phyloP scores from a whole-genome alignment of 768 basidiomycete genomes.

The Tricholoma saponaceum region DNA sequence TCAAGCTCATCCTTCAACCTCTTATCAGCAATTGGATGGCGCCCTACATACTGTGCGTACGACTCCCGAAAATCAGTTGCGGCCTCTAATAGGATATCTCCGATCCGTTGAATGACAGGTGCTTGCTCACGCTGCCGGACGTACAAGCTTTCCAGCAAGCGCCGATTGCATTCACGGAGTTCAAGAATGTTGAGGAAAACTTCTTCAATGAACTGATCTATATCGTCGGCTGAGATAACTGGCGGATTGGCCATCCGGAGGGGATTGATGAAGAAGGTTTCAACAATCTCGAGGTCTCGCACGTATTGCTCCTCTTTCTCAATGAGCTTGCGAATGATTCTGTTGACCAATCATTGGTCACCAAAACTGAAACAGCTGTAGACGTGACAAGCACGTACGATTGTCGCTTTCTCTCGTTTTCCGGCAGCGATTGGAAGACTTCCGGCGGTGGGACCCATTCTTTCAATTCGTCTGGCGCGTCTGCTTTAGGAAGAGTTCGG shows the following conservation, averaged over 20 bases:
- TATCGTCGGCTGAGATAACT: conserved; percentile 41
- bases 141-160: conserved; percentile 79
- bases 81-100: conserved; percentile 83
- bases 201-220: conserved; percentile 82
- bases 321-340: conserved; percentile 86
- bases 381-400: conserved; percentile 35
- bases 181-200: conserved; percentile 88
- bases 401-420: conserved; percentile 82
- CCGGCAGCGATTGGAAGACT: conserved; percentile 47
- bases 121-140: conserved; percentile 84
- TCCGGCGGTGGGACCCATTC: conserved; percentile 42
- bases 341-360: conserved; percentile 12
- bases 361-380: not conserved
- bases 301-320: conserved; percentile 88
- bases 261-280: conserved; percentile 56
- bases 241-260: conserved; percentile 41
- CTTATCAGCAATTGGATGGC: conserved; percentile 83
- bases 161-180: conserved; percentile 73
- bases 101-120: conserved; percentile 78
- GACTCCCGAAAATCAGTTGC: conserved; percentile 83
- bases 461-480: conserved; percentile 43
- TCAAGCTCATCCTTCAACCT: conserved; percentile 84
- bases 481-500: conserved; percentile 17
- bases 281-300: conserved; percentile 81
- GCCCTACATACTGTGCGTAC: conserved; percentile 85